Evolutionary conservation across 208 protist species (phyloP), one percentile per base, ranked within the genome.

Genomic region (Trypanosoma congolense): DNA sequence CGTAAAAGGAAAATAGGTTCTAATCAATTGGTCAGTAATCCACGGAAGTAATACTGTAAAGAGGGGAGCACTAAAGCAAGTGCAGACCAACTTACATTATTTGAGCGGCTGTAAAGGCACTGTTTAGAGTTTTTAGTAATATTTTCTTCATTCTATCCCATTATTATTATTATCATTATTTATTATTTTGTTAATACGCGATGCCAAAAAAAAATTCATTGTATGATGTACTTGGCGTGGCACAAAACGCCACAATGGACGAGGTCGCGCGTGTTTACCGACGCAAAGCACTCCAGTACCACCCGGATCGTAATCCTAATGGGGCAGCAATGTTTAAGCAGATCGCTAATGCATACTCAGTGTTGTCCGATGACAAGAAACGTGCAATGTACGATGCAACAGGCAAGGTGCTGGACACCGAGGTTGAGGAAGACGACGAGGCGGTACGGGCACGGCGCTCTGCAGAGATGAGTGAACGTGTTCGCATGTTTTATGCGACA

Each of bases 261-360:
- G 80, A 85, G 16, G 80, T 94, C 35, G 65, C 65, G 1, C 75
- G 81, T 12, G 81, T 84, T 0, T 95, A 96, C 60, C 67, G 87
- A 19, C 70, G 61, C 1, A 56, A 91, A 5, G 86, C 87, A 22
- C 67, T 92, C 1, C 51, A 88, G 51, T 93, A 84, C 68, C 90
- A 96, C 62, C 90, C 90, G 3, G 90, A 96, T 31, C 79, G 80
- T 40, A 93, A 96, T 61, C 83, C 77, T 0, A 73, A 90, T 35
- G 89, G 89, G 26, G 67, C 61, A 28, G 75, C 90, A 22, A 74
- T 85, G 53, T 96, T 96, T 67, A 92, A 92, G 49, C 50, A 72
- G 35, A 90, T 99, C 38, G 80, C 82, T 28, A 79, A 90, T 46
- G 98, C 98, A 22, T 99, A 99, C 67, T 86, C 96, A n/a, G 75